phyloP scores from a whole-genome alignment of 176 grass and related monocot genomes.

The Juncus inflexus region DNA sequence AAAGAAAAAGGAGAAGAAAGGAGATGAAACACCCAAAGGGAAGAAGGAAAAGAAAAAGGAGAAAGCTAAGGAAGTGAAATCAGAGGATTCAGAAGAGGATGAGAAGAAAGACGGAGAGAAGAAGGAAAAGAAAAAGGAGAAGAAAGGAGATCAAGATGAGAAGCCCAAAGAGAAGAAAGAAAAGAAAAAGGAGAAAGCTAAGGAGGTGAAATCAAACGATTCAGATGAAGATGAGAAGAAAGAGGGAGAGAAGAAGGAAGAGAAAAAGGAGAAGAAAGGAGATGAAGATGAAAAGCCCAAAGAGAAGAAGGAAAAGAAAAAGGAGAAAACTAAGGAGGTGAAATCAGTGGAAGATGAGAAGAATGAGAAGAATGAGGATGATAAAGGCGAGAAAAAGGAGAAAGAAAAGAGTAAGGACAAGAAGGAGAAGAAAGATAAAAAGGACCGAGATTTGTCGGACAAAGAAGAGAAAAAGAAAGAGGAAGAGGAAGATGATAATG shows the following conservation, averaged over 20 bases:
- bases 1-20: conserved; percentile 16
- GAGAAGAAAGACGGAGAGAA: background rate
- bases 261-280: conserved; percentile 31
- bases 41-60: conserved; percentile 4
- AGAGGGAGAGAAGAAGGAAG: conserved; percentile 34
- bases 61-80: conserved; percentile 25
- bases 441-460: background rate
- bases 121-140: conserved; percentile 24
- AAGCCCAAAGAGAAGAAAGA: background rate
- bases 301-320: conserved; percentile 31
- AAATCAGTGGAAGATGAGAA: conserved; percentile 27
- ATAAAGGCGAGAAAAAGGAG: conserved; percentile 12
- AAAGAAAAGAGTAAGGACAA: conserved; percentile 15
- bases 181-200: conserved; percentile 7
- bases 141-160: conserved; percentile 19
- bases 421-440: conserved; percentile 14
- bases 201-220: background rate
- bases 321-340: conserved; percentile 28
- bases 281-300: background rate
- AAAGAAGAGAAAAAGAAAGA: background rate
- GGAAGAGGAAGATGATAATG: conserved; percentile 8
- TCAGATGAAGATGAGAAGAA: conserved; percentile 19
- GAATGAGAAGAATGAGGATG: conserved; percentile 25
- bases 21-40: background rate
- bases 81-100: conserved; percentile 15